A percentile compares a stretch with the other conserved stretches of the same genome.
These are phyloP conservation scores for Wickerhamomyces kurtzmanii DNA, from an alignment of 805 yeast genomes.

Conservation along the genomic window DNA sequence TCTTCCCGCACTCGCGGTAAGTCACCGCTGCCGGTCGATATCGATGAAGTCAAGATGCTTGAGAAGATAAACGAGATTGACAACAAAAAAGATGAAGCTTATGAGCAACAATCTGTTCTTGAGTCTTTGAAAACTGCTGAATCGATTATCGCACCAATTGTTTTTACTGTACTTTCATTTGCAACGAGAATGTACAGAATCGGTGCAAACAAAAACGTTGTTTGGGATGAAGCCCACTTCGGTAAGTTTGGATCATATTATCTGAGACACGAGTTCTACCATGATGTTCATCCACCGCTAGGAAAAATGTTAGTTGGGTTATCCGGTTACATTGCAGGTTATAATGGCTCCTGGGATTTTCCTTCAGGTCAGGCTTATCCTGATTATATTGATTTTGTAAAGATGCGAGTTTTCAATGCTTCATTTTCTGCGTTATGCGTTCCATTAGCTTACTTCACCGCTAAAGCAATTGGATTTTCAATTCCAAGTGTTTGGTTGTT, in stretches of 20 bases:
- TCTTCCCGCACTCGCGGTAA: too few relatives aligned
- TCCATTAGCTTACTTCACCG: slow-evolving; percentile 80
- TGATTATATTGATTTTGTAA: slow-evolving; percentile 63
- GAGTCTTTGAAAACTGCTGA: slow-evolving; percentile 12
- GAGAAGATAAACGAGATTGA: too few relatives aligned
- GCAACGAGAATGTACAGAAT: slow-evolving; percentile 68
- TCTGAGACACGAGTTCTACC: slow-evolving; percentile 80
- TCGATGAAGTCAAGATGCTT: too few relatives aligned
- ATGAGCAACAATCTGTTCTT: too few relatives aligned
- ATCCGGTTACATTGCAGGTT: slow-evolving; percentile 79
- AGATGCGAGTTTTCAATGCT: slow-evolving; percentile 87
- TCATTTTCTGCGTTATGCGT: slow-evolving; percentile 74
- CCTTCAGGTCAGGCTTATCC: slow-evolving; percentile 78
- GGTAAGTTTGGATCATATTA: slow-evolving; percentile 95
- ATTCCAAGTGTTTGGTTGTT: slow-evolving; percentile 68
- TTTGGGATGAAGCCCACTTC: slow-evolving; percentile 98
- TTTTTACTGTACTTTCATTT: slow-evolving; percentile 63
- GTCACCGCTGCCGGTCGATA: too few relatives aligned
- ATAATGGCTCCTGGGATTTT: slow-evolving; percentile 83
- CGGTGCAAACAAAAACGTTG: slow-evolving; percentile 64
- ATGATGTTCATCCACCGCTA: slow-evolving; percentile 95
- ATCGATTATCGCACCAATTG: slow-evolving; percentile 40
- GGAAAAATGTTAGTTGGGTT: slow-evolving; percentile 90
- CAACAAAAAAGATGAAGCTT: too few relatives aligned
- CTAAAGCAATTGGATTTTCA: slow-evolving; percentile 65